Evolutionary conservation across 106 monocot genomes (phyloP), one percentile per base, ranked within the genome.

Genomic region (Acorus calamus): DNA sequence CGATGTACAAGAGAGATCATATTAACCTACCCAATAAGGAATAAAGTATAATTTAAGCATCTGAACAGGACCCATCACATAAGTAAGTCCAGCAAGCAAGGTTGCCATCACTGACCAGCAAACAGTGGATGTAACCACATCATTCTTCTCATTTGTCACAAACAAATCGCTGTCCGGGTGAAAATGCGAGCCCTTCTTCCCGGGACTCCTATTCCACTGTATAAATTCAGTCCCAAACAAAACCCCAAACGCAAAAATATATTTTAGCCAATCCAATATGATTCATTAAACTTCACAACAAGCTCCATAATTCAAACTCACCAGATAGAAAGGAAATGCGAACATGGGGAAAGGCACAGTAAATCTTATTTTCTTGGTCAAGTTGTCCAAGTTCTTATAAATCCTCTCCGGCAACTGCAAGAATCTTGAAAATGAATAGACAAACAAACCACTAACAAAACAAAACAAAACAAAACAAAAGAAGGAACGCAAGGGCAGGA

Each of bases 301-400:
- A 28, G 28, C 28, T 28, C 28, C 28, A 28, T 28, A 28, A 28
- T 28, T 1, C 28, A 28, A 28, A 14, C 74, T 81, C 28, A 85
- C 85, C 71, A 85, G 56, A 42, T 85, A 85, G 44, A 75, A 6
- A 44, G 85, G 85, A 54, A 63, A 85, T 11, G 81, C 81, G 43
- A 85, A 61, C 64, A 85, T 11, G 6, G 81, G 81, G 49, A 69
- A 85, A 12, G 85, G 85, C 6, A 78, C 2, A 10, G 85, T 68
- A 62, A 78, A 85, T 47, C 85, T 50, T 14, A 81, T 9, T 71
- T 78, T 78, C 61, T 49, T 42, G 10, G 77, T 78, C 14, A 52
- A 2, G 0, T 42, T 28, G 53, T 76, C 85, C 62, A 85, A 50
- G 13, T 49, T 60, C 45, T 57, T 73, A 63, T 81, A 85, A 7